A percentile compares a stretch with the other conserved stretches of the same genome.
Conservation (phyloP, 306 rosid genomes). For the Prunus campanulata region DNA sequence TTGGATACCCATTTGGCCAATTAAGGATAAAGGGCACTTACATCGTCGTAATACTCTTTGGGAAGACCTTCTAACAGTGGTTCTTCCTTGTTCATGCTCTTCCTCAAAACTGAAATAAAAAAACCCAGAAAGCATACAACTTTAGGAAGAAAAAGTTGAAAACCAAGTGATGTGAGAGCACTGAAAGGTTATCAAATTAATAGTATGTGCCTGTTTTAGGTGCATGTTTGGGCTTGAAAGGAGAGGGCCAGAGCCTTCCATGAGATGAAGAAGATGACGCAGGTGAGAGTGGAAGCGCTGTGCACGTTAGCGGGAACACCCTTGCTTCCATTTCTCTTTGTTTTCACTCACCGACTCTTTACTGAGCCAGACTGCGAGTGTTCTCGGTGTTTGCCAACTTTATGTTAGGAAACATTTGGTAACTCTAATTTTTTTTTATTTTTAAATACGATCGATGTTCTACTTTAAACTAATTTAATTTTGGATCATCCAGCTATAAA, state of each 20-base stretch:
- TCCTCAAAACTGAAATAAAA: conserved; percentile 45
- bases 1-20: neutral
- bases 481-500: too few species aligned
- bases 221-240: conserved; percentile 25
- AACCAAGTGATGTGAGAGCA: conserved; percentile 11
- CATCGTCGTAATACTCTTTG: conserved; percentile 90
- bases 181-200: neutral
- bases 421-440: too few species aligned
- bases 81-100: conserved; percentile 52
- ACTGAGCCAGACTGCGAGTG: too few species aligned
- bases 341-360: neutral
- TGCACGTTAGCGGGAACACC: conserved; percentile 27
- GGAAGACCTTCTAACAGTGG: conserved; percentile 79
- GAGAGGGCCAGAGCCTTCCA: conserved; percentile 17
- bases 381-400: neutral
- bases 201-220: conserved; percentile 42
- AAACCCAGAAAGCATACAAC: conserved; percentile 3
- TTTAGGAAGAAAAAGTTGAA: neutral
- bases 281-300: conserved; percentile 21
- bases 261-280: conserved; percentile 16
- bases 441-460: too few species aligned
- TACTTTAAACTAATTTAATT: too few species aligned
- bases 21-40: conserved; percentile 28
- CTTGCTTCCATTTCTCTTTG: conserved; percentile 25
- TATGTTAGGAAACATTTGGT: too few species aligned